Percentiles rank a stretch among this genome's conserved stretches.
These are phyloP conservation scores for Diplodia intermedia DNA, from an alignment of 2,329 filamentous ascomycete genomes.

Conservation along the genomic window DNA sequence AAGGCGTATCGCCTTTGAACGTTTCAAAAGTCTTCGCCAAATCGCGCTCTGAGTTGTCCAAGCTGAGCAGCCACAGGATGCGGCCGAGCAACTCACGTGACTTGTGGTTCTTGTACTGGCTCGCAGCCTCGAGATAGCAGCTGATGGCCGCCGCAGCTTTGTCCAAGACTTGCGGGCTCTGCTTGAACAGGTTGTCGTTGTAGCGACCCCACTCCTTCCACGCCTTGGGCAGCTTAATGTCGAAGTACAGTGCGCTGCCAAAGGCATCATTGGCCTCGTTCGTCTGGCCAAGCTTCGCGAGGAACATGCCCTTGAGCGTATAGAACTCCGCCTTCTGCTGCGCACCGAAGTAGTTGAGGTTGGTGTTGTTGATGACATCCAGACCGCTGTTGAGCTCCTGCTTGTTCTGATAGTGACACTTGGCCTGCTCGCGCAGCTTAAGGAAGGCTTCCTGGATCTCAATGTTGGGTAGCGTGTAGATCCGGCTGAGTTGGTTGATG, in stretches of 20 bases:
- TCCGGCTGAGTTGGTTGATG: constrained; percentile 94
- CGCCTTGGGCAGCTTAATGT: constrained; percentile 92
- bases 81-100: constrained; percentile 91
- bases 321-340: constrained; percentile 99
- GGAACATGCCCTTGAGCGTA: constrained; percentile 98
- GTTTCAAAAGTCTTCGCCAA: constrained; percentile 89
- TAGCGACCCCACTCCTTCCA: constrained; percentile 99
- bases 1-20: constrained; percentile 95
- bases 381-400: constrained; percentile 90
- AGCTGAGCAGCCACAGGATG: constrained; percentile 92
- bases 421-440: constrained; percentile 97
- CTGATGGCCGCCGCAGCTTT: constrained; percentile 90
- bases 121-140: constrained; percentile 94
- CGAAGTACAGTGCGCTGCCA: constrained; percentile 93
- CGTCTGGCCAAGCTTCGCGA: constrained; percentile 90
- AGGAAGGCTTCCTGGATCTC: constrained; percentile 99
- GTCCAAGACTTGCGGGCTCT: constrained; percentile 80
- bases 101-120: constrained; percentile 96
- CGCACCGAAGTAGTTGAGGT: constrained; percentile 95
- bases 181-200: constrained; percentile 95
- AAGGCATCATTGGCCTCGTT: constrained; percentile 93
- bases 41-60: constrained; percentile 85
- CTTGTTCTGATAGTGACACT: constrained; percentile 97
- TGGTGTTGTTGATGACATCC: constrained; percentile 99
- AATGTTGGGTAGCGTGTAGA: constrained; percentile 98